Conservation (phyloP, 257 asterid species). For the Asclepias syriaca region DNA sequence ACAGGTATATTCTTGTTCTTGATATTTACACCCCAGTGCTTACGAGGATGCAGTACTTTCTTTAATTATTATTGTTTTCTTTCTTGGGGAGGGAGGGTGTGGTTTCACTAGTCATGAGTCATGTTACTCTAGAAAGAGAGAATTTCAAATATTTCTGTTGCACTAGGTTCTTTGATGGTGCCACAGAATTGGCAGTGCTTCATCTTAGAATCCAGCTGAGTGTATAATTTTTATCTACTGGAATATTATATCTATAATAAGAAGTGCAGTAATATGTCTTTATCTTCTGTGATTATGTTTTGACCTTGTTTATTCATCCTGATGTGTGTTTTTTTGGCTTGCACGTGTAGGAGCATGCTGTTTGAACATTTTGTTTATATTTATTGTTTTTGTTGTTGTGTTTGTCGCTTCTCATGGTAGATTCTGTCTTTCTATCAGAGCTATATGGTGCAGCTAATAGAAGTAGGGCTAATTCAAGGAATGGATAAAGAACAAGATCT, state of each 20-base stretch:
- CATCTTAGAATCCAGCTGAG: not conserved
- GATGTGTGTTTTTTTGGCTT: not conserved
- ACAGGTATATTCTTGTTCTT: not conserved
- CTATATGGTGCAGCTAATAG: slow-evolving; percentile 60
- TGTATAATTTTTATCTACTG: not conserved
- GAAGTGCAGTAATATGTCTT: not conserved
- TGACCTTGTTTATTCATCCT: not conserved
- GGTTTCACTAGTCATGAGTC: too few relatives aligned
- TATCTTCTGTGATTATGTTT: not conserved
- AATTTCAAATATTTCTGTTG: not conserved
- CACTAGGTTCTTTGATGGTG: not conserved
- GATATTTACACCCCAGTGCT: not conserved
- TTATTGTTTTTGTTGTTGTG: not conserved
- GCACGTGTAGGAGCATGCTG: not conserved
- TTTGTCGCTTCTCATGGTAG: slow-evolving; percentile 14
- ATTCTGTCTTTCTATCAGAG: slow-evolving; percentile 38
- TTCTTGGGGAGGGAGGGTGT: too few relatives aligned
- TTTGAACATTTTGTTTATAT: too few relatives aligned
- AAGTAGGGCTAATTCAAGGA: slow-evolving; percentile 58
- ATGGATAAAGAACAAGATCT: slow-evolving; percentile 59
- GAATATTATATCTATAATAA: not conserved
- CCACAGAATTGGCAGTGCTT: not conserved
- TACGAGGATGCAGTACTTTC: not conserved
- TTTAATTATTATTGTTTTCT: too few relatives aligned
- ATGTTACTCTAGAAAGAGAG: not conserved